phyloP scores from a whole-genome alignment of 179 eudicot genomes.

The Beta macrorhiza region DNA sequence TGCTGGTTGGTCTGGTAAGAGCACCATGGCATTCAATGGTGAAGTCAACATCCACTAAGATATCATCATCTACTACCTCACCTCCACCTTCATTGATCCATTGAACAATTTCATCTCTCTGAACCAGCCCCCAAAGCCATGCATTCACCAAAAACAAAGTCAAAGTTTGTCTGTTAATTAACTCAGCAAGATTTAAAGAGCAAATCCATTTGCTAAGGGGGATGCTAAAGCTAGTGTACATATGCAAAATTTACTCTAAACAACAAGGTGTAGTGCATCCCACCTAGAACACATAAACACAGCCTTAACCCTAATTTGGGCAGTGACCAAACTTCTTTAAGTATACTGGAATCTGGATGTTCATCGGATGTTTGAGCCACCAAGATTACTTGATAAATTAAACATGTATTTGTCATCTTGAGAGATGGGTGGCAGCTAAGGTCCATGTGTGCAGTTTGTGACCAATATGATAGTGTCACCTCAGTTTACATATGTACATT shows the following conservation, averaged over 20 bases:
- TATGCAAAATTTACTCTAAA: too few relatives aligned
- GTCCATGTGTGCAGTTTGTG: not conserved
- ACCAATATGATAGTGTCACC: constrained; percentile 2
- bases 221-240: not conserved
- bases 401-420: not conserved
- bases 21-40: constrained; percentile 78
- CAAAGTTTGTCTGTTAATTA: not conserved
- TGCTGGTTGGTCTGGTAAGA: constrained; percentile 31
- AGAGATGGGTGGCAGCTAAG: not conserved
- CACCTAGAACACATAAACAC: not conserved
- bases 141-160: constrained; percentile 14
- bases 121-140: constrained; percentile 25
- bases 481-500: constrained; percentile 3
- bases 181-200: not conserved
- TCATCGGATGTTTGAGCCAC: constrained; percentile 2
- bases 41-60: constrained; percentile 51
- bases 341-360: constrained; percentile 1
- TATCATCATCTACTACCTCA: constrained; percentile 45
- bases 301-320: not conserved
- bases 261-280: not conserved
- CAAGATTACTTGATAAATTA: not conserved
- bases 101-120: constrained; percentile 77
- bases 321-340: not conserved
- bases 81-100: constrained; percentile 92
- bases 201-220: not conserved